Percentiles rank a stretch among this genome's conserved stretches.
Evolutionary conservation across 345 rosid species (phyloP).

Genomic region (Combretum micranthum): DNA sequence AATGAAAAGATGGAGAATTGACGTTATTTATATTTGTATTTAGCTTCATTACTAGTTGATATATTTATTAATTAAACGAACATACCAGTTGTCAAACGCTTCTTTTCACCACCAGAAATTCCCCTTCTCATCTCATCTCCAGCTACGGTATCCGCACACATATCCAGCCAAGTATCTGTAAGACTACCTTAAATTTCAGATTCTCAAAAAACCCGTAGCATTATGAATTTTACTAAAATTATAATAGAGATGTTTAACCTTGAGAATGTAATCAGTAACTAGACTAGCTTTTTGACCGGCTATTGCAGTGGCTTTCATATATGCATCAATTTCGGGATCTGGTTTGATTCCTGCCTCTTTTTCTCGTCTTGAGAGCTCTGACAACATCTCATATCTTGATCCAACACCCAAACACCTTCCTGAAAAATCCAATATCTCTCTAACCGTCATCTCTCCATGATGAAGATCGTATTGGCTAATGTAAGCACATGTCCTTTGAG

Average conservation of each 20-base stretch:
- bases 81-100: constrained; percentile 47
- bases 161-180: constrained; percentile 47
- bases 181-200: background rate
- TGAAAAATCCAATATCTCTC: constrained; percentile 43
- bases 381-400: constrained; percentile 35
- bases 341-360: constrained; percentile 37
- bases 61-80: no score
- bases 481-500: constrained; percentile 39
- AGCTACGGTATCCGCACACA: constrained; percentile 34
- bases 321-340: constrained; percentile 40
- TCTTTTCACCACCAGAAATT: constrained; percentile 44
- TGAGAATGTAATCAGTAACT: constrained; percentile 40
- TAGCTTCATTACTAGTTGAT: no score
- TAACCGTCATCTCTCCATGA: constrained; percentile 42
- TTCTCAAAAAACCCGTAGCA: background rate
- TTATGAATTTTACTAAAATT: background rate
- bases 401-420: constrained; percentile 49
- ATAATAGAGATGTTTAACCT: constrained; percentile 14
- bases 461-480: constrained; percentile 43
- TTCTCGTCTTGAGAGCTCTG: constrained; percentile 38
- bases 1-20: background rate
- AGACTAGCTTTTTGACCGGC: constrained; percentile 36
- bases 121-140: constrained; percentile 41
- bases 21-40: no score
- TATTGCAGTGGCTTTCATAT: constrained; percentile 41